These are phyloP conservation scores for Clavispora carvajalis DNA, from an alignment of 805 yeast species.

Conservation along the genomic window DNA sequence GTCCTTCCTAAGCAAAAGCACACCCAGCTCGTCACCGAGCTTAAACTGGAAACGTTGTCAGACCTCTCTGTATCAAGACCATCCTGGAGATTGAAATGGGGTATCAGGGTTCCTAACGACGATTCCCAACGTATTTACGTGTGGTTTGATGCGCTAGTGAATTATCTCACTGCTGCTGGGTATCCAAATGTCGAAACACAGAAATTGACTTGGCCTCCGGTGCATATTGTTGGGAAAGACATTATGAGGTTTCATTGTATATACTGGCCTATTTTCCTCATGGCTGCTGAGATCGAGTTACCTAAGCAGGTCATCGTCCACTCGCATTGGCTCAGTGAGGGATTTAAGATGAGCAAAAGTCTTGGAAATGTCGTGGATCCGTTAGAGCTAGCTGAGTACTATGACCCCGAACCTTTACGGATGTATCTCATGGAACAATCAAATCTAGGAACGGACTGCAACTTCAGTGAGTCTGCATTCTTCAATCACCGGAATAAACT, in stretches of 20 bases:
- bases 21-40: constrained; percentile 50
- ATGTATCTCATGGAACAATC: constrained; percentile 75
- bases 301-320: constrained; percentile 82
- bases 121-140: constrained; percentile 78
- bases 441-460: constrained; percentile 70
- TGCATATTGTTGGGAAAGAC: constrained; percentile 89
- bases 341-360: constrained; percentile 90
- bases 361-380: constrained; percentile 95
- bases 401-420: constrained; percentile 71
- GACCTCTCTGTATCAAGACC: constrained; percentile 93
- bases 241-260: constrained; percentile 83
- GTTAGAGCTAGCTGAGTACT: constrained; percentile 49
- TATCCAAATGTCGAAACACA: constrained; percentile 26
- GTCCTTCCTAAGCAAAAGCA: constrained; percentile 63
- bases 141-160: constrained; percentile 93
- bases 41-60: constrained; percentile 41
- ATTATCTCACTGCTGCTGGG: constrained; percentile 72
- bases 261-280: constrained; percentile 88
- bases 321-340: constrained; percentile 90
- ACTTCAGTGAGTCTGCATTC: constrained; percentile 60
- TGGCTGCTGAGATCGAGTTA: constrained; percentile 71
- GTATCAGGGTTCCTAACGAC: constrained; percentile 82
- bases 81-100: constrained; percentile 74
- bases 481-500: constrained; percentile 54
- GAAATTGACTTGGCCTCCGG: constrained; percentile 54